Percentiles rank a stretch among this genome's conserved stretches.
Evolutionary conservation across 768 basidiomycete species (phyloP).

Genomic region (Lentinula sp.): DNA sequence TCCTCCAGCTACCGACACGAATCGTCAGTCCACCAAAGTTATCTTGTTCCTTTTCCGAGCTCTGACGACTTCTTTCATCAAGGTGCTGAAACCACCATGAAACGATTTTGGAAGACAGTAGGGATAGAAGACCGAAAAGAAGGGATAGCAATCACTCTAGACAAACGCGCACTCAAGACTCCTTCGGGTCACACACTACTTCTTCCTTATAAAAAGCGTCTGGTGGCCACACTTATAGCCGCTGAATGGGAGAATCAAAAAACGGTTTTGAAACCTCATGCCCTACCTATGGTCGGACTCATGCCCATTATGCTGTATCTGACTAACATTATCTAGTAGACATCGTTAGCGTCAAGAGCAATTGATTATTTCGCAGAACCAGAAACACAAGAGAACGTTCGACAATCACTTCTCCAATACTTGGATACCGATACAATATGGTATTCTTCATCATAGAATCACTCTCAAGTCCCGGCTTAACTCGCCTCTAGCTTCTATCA

Average conservation of each 20-base stretch:
- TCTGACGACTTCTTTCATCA: not conserved
- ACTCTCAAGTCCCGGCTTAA: not conserved
- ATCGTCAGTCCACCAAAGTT: slow-evolving; percentile 39
- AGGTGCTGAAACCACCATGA: slow-evolving; percentile 85
- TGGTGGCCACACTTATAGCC: slow-evolving; percentile 82
- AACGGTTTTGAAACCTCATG: slow-evolving; percentile 79
- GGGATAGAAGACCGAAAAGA: slow-evolving; percentile 49
- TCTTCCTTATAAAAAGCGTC: slow-evolving; percentile 60
- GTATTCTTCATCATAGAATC: slow-evolving; percentile 27
- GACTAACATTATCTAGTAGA: slow-evolving; percentile 41
- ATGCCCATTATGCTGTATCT: slow-evolving; percentile 6
- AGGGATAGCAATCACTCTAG: slow-evolving; percentile 62
- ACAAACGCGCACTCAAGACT: slow-evolving; percentile 82
- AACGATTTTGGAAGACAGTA: slow-evolving; percentile 95
- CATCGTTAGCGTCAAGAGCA: slow-evolving; percentile 85
- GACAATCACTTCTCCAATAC: slow-evolving; percentile 69
- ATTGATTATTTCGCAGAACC: slow-evolving; percentile 69
- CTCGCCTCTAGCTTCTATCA: slow-evolving; percentile 66
- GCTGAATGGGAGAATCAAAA: slow-evolving; percentile 97
- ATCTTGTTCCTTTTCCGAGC: not conserved
- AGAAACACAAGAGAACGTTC: slow-evolving; percentile 53
- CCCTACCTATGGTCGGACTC: slow-evolving; percentile 78
- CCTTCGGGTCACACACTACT: slow-evolving; percentile 74
- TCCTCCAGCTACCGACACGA: slow-evolving; percentile 51
- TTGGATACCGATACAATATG: slow-evolving; percentile 94